Conservation (phyloP, 495 filamentous ascomycete genomes). For the Aspergillus saccharolyticus region DNA sequence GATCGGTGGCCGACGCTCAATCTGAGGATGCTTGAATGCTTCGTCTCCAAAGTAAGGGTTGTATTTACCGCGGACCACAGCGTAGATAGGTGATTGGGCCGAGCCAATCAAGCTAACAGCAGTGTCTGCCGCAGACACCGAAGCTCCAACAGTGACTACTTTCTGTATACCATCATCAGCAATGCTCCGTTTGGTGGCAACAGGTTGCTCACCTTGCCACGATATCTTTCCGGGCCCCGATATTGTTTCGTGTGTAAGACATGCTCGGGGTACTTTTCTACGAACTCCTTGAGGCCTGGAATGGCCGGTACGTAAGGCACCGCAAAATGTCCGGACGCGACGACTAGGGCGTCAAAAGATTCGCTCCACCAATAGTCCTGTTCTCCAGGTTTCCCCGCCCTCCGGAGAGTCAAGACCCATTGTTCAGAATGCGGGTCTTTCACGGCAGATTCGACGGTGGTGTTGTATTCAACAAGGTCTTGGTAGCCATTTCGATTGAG, state of each 20-base stretch:
- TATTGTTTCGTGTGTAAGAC: conserved; percentile 41
- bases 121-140: conserved; percentile 42
- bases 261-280: conserved; percentile 27
- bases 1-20: conserved; percentile 40
- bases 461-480: conserved; percentile 35
- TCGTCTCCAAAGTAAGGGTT: conserved; percentile 49
- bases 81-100: conserved; percentile 31
- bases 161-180: conserved; percentile 21
- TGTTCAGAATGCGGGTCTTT: conserved; percentile 26
- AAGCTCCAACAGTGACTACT: conserved; percentile 39
- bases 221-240: conserved; percentile 32
- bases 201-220: conserved; percentile 29
- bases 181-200: background rate
- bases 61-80: conserved; percentile 37
- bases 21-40: conserved; percentile 48
- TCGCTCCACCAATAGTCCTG: conserved; percentile 44
- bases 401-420: conserved; percentile 36
- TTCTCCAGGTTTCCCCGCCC: conserved; percentile 18
- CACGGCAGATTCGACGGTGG: conserved; percentile 36
- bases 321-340: conserved; percentile 76
- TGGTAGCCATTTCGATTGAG: conserved; percentile 32
- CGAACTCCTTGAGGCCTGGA: conserved; percentile 33
- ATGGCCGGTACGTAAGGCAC: conserved; percentile 66
- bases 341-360: conserved; percentile 65
- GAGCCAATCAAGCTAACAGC: conserved; percentile 31